Evolutionary conservation across 23 red algal genomes (phyloP), one percentile per base, ranked within the genome.

Genomic region (Gracilaria gracilis): DNA sequence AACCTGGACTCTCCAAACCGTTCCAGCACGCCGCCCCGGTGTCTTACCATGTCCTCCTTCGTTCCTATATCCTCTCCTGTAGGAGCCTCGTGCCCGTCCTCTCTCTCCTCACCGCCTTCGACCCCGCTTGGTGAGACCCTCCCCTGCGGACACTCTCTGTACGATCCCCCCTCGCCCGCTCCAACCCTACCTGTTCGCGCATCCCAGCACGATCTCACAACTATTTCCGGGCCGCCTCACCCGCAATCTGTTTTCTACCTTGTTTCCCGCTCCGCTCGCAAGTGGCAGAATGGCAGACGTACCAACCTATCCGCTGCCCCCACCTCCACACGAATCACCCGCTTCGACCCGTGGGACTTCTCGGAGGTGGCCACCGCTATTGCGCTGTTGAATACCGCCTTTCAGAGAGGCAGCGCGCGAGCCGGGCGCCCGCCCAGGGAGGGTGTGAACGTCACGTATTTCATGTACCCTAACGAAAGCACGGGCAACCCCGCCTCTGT

Each of bases 391-490:
- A 54, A 72, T 12, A 70, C 75, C 21, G 87, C 74, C 47, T 74
- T 91, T 32, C 75, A 82, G 75, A 54, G 47, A 23, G 87, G 87
- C 24, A 82, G 64, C 24, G 87, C 87, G 25, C 59, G 75, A 7
- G 87, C 77, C 3, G 91, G 95, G 62, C 88, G 97, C 20, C 97
- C 97, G 21, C 78, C 85, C 6, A 67, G 97, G 38, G 83, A 83
- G 42, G 93, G 97, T 38, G 97, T 95, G 5, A 91, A 83, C 33
- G 97, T 93, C 39, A 94, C 97, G 13, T 98, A 98, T 77, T 93
- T 98, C 57, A 88, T 98, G 70, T 54, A 75, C 4, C 69, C 73
- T 20, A 67, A 55, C 39, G 58, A 81, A 9, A 67, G 75, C 67
- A 33, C 77, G 75, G 66, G 65, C 27, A 51, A 40, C 29, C 86